Evolutionary conservation across 2,329 filamentous ascomycete genomes (phyloP).

Genomic region (Fusarium bulbicola): DNA sequence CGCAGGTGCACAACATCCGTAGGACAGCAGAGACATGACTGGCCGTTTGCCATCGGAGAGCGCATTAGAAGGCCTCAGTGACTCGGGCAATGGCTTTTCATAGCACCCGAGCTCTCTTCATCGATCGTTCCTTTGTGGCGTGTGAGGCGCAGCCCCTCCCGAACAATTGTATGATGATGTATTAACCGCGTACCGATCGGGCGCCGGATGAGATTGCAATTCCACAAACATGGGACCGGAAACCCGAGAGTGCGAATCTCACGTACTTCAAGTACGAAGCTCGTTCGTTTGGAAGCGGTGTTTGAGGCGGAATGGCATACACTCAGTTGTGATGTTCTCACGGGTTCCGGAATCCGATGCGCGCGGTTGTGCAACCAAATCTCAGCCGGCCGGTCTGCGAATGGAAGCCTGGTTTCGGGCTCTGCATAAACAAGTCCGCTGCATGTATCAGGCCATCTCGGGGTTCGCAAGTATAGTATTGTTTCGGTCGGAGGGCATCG

Average conservation of each 20-base stretch:
- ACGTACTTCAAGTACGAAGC: accelerated
- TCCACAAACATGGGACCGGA: accelerated
- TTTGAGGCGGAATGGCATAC: neutral
- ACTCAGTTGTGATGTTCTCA: neutral
- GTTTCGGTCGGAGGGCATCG: neutral
- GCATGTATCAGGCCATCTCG: neutral
- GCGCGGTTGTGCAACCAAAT: neutral
- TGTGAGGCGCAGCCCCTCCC: neutral
- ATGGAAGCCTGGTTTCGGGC: neutral
- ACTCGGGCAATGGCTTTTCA: accelerated
- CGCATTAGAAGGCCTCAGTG: neutral
- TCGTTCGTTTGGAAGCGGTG: neutral
- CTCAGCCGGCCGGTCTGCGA: too few relatives aligned
- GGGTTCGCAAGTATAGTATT: neutral
- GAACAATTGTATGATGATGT: too few relatives aligned
- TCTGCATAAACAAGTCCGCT: neutral
- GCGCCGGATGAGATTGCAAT: neutral
- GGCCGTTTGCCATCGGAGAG: neutral
- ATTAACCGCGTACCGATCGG: neutral
- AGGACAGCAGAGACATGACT: neutral
- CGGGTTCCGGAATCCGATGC: neutral
- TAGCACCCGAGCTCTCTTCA: neutral
- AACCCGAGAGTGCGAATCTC: neutral
- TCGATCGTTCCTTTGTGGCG: neutral
- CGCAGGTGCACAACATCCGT: neutral